Conservation (phyloP, 2,329 filamentous ascomycete genomes). For the Myriangium duriaei region DNA sequence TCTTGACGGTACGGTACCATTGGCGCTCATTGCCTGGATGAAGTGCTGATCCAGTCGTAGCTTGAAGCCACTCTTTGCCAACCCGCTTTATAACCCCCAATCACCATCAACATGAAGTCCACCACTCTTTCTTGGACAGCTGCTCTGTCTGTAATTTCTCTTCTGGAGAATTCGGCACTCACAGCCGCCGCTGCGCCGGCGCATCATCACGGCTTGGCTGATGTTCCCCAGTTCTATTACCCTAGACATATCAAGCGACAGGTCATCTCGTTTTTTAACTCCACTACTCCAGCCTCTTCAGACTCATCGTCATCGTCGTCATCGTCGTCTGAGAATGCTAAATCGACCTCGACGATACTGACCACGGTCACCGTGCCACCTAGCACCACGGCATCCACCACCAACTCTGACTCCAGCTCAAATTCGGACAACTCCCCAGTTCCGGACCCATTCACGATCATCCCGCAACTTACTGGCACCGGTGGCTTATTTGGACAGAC, state of each 20-base stretch:
- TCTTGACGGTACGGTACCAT: conserved; percentile 5
- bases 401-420: neutral
- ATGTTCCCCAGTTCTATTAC: conserved; percentile 5
- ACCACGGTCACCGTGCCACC: conserved; percentile 3
- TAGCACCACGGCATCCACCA: conserved; percentile 7
- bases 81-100: neutral
- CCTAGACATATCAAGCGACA: conserved; percentile 9
- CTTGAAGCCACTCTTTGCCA: neutral
- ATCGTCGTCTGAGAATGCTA: neutral
- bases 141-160: conserved; percentile 7
- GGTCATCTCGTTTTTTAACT: conserved; percentile 5
- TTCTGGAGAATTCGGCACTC: conserved; percentile 1
- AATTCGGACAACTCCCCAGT: neutral
- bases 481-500: conserved; percentile 4
- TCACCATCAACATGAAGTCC: conserved; percentile 7
- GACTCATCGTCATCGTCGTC: neutral
- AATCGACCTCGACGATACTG: neutral
- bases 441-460: neutral
- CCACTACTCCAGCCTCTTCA: neutral
- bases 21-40: no score
- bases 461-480: conserved; percentile 3
- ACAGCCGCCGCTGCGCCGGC: conserved; percentile 6
- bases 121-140: conserved; percentile 6
- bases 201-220: conserved; percentile 3
- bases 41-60: no score